Base-by-base conservation (phyloP, 225 moss, liverwort and hornwort genomes). In the Physcomitrium patens region DNA sequence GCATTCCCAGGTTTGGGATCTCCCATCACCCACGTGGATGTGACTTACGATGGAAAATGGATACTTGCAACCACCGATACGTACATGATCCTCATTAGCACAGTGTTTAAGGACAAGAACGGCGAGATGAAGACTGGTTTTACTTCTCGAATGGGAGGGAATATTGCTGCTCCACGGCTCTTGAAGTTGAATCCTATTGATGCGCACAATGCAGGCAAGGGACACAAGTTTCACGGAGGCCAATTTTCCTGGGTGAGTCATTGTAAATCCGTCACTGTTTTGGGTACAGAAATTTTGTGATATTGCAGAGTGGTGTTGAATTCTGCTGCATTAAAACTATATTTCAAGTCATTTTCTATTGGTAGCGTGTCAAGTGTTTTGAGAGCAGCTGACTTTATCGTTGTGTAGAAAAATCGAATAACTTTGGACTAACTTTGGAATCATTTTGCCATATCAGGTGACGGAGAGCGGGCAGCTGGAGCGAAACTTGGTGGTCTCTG, bases 381-480 rank as follows among this genome's bases (percentile, higher is more conserved):
- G 7, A 57, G 23, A 45, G 73, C 17, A 73, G 42, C 14, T 63
- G 61, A 31, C 65, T 10, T 26, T 22, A 15, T 56, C 9, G n/a
- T 31, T 41, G 11, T 31, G 16, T 49, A 60, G 3, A 61, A 10
- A 13, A 12, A 8, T 50, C 0, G 3, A 58, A 13, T 14, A 43
- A 18, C 20, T 9, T 19, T 37, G 31, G 1, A 45, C 23, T 65
- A 27, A 19, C 20, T 78, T 23, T 67, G 58, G 37, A 59, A 41
- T 57, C 24, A 0, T 51, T 44, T 76, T 70, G 53, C 22, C 72
- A 18, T 66, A 17, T 42, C 93, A 93, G 93, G 94, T 94, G 62
- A 99, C 99, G 2, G 95, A 99, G 49, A 85, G 89, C 63, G 99
- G 99, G 62, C 89, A 95, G 84, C 81, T 91, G 22, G 99, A 99